Evolutionary conservation across 2,329 filamentous ascomycete genomes (phyloP), one percentile per base, ranked within the genome.

Genomic region (Dendrostoma leiphaemia): DNA sequence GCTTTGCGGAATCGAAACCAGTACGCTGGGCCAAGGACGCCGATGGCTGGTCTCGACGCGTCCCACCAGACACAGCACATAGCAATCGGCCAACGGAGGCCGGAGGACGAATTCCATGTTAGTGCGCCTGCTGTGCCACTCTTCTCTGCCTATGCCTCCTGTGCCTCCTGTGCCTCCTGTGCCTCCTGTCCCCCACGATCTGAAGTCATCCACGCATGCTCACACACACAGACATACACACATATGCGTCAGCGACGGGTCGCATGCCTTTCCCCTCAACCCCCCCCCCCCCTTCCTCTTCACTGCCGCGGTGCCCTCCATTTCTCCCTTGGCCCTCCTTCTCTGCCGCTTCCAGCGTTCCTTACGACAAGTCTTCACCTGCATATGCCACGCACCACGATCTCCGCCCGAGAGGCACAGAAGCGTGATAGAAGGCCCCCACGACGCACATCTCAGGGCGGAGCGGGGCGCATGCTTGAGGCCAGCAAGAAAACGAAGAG

Each of bases 351-450:
- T 23, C 43, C 28, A 37, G 37, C 15, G 23, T 17, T 23, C 15
- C 19, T 13, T n/a, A n/a, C 13, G 21, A 13, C 23, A 21, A 53
- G 23, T 8, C 34, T 53, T 21, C 35, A 4, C 37, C 40, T 50
- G 38, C 37, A 46, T 46, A 19, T 17, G 29, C 31, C 29, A 29
- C 43, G 13, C n/a, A 46, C 43, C 29, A 21, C n/a, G 24, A 21
- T 17, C 8, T 8, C 17, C 8, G 9, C 40, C 28, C 29, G 13
- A 31, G 9, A n/a, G 34, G 34, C 19, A 34, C 45, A 55, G 48
- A 55, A 47, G 49, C 21, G 51, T 38, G 44, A 56, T 53, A 46
- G 44, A 41, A 44, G 50, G n/a, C 38, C 38, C 13, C 23, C 6
- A 41, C 21, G 38, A 41, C 38, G 38, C 38, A 41, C 26, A 26